Evolutionary conservation across 2,329 filamentous ascomycete species (phyloP).

Genomic region (Hypoxylon sp.): DNA sequence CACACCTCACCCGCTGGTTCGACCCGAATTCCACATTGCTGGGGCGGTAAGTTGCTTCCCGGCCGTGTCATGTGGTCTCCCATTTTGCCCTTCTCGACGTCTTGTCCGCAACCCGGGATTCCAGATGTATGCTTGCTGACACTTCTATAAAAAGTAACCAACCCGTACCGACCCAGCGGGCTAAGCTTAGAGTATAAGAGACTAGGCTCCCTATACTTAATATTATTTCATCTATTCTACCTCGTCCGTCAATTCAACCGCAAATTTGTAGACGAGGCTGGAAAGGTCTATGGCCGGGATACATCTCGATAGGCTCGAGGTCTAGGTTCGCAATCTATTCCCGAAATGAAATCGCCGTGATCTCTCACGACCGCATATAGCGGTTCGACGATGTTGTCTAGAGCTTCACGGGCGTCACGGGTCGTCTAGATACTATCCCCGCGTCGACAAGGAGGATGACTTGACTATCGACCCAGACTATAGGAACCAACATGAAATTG

Average conservation of each 20-base stretch:
- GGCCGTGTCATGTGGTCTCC: constrained; percentile 34
- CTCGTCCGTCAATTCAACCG: constrained; percentile 55
- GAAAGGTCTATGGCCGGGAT: constrained; percentile 44
- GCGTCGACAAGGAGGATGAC: constrained; percentile 12
- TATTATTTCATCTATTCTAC: constrained; percentile 58
- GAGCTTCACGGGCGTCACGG: constrained; percentile 10
- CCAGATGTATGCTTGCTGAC: constrained; percentile 36
- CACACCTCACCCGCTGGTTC: constrained; percentile 27
- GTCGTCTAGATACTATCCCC: constrained; percentile 13
- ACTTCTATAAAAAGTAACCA: constrained; percentile 48
- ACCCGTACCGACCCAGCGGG: constrained; percentile 33
- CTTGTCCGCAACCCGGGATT: background rate
- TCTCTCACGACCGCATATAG: constrained; percentile 21
- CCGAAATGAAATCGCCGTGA: constrained; percentile 32
- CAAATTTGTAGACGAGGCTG: constrained; percentile 53
- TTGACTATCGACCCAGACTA: constrained; percentile 12
- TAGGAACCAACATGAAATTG: background rate
- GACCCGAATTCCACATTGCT: constrained; percentile 17
- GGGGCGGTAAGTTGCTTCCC: constrained; percentile 29
- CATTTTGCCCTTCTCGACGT: background rate
- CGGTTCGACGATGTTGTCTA: constrained; percentile 39
- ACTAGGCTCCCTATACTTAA: constrained; percentile 52
- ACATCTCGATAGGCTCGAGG: constrained; percentile 35
- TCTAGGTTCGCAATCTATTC: constrained; percentile 41
- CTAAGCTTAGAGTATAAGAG: constrained; percentile 43